A percentile compares a stretch with the other conserved stretches of the same genome.
phyloP scores from a whole-genome alignment of 2,329 filamentous ascomycete species.

The Microdochium nivale region DNA sequence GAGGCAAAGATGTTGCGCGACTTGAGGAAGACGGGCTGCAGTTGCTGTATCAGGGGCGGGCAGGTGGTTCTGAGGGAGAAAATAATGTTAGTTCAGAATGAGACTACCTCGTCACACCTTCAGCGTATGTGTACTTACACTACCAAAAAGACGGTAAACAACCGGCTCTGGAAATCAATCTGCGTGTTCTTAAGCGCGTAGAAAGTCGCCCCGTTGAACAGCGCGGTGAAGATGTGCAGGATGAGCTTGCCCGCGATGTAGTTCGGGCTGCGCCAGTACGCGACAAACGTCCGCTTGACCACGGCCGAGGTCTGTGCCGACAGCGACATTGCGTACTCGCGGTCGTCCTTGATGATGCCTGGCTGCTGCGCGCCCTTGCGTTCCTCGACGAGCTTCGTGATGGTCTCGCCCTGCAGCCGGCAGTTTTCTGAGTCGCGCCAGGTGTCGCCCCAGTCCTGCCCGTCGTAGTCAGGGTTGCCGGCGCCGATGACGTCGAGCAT shows the following conservation, averaged over 20 bases:
- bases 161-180: constrained; percentile 59
- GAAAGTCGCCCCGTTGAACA: constrained; percentile 67
- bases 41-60: constrained; percentile 66
- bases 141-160: constrained; percentile 72
- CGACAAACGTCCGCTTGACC: constrained; percentile 47
- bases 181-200: constrained; percentile 48
- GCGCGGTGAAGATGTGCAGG: constrained; percentile 51
- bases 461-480: constrained; percentile 50
- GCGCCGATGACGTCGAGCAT: constrained; percentile 52
- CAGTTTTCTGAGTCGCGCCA: constrained; percentile 48
- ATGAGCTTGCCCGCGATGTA: constrained; percentile 56
- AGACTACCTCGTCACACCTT: no score
- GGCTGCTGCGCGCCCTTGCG: constrained; percentile 28
- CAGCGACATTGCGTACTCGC: constrained; percentile 56
- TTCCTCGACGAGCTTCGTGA: constrained; percentile 39
- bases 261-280: constrained; percentile 58
- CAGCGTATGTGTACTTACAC: no score
- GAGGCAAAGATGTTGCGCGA: constrained; percentile 60
- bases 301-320: constrained; percentile 43
- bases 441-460: constrained; percentile 53
- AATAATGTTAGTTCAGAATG: constrained; percentile 32
- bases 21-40: constrained; percentile 64
- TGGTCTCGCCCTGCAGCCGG: constrained; percentile 35
- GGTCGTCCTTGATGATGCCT: constrained; percentile 35
- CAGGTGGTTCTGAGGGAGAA: constrained; percentile 42